These are phyloP conservation scores for Ceratocystis lukuohia DNA, from an alignment of 2,329 filamentous ascomycete genomes.

Conservation along the genomic window DNA sequence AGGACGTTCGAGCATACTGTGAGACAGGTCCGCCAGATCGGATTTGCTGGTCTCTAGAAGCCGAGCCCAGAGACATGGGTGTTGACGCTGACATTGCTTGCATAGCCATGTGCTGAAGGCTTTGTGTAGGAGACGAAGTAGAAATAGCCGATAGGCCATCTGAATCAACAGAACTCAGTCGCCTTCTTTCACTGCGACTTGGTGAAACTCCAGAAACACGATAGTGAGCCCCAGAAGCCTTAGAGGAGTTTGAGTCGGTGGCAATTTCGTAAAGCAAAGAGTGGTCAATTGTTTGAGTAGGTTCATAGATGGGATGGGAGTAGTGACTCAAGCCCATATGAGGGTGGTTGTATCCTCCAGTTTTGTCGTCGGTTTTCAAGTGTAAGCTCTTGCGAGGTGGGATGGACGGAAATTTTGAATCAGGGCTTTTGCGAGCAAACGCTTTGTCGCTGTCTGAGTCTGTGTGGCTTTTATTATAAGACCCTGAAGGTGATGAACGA, in stretches of 20 bases:
- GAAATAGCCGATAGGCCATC: constrained; percentile 8
- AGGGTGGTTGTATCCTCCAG: background rate
- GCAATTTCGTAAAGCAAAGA: constrained; percentile 3
- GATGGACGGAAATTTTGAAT: background rate
- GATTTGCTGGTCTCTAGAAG: background rate
- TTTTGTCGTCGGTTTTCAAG: background rate
- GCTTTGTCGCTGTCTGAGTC: constrained; percentile 18
- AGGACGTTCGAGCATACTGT: constrained; percentile 10
- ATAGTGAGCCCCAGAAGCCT: background rate
- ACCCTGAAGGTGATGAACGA: constrained; percentile 11
- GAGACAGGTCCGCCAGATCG: background rate
- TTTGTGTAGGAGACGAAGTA: constrained; percentile 4
- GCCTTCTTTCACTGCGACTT: constrained; percentile 5
- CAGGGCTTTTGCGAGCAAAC: constrained; percentile 15
- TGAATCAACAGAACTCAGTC: constrained; percentile 12
- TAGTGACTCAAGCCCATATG: constrained; percentile 2
- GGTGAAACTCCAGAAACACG: constrained; percentile 6
- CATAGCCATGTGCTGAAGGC: constrained; percentile 10
- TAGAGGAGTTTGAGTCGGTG: background rate
- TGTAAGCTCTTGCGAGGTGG: background rate
- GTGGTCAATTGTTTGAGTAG: constrained; percentile 1
- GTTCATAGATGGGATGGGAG: constrained; percentile 9
- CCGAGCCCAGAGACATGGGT: background rate
- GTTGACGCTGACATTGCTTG: constrained; percentile 14
- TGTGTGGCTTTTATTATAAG: constrained; percentile 10